phyloP scores from a whole-genome alignment of 768 basidiomycete genomes.

The Clathrus columnatus region DNA sequence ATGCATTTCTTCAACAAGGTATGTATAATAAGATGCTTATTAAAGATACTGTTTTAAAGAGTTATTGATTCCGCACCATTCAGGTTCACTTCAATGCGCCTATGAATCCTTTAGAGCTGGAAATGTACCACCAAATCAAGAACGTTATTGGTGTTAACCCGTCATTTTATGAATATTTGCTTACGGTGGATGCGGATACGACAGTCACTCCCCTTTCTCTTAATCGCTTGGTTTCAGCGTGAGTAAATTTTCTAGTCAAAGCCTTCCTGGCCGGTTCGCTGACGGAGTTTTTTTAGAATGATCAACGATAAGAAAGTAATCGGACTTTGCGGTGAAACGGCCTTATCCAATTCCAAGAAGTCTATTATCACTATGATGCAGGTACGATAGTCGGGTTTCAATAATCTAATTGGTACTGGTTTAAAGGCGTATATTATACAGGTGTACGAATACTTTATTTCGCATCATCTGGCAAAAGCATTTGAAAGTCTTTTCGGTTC shows the following conservation, averaged over 20 bases:
- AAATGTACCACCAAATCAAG: constrained; percentile 99
- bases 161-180: constrained; percentile 92
- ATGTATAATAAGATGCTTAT: constrained; percentile 16
- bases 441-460: constrained; percentile 99
- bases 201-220: constrained; percentile 81
- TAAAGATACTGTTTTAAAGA: not conserved
- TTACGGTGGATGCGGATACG: constrained; percentile 93
- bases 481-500: constrained; percentile 96
- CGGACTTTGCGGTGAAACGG: constrained; percentile 93
- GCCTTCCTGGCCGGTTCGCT: not conserved
- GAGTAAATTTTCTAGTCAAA: constrained; percentile 27
- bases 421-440: constrained; percentile 20
- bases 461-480: constrained; percentile 97
- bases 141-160: constrained; percentile 99
- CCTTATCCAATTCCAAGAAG: constrained; percentile 86
- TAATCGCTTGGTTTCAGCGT: constrained; percentile 91
- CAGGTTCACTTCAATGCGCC: constrained; percentile 94
- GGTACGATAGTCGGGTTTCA: constrained; percentile 28
- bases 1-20: constrained; percentile 99
- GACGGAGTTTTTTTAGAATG: constrained; percentile 48
- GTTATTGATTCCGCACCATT: not conserved
- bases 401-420: not conserved
- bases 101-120: constrained; percentile 94
- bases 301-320: constrained; percentile 92
- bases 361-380: constrained; percentile 98